phyloP scores from a whole-genome alignment of 192 early-diverging fungal species.

The Podila minutissima region DNA sequence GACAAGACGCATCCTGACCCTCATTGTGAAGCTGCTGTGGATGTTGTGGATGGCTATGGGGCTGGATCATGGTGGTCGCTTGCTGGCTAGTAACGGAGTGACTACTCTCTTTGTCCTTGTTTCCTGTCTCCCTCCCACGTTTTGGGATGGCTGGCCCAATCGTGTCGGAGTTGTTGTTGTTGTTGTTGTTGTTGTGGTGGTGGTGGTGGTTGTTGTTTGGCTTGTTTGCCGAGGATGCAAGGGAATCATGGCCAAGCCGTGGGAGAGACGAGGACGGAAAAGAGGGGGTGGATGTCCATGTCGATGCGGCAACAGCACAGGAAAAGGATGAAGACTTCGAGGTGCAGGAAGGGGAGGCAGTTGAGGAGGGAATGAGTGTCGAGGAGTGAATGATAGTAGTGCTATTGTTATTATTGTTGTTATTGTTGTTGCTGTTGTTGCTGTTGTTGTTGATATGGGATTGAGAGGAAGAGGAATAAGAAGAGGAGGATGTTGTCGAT shows the following conservation, averaged over 20 bases:
- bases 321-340: neutral
- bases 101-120: neutral
- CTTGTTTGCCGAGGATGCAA: neutral
- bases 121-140: conserved; percentile 33
- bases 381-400: conserved; percentile 1
- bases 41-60: neutral
- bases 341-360: neutral
- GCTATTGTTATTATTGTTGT: neutral
- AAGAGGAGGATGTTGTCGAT: neutral
- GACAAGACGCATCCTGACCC: neutral
- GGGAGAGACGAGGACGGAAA: conserved; percentile 1
- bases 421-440: no score
- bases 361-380: neutral
- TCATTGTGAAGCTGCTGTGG: no score
- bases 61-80: neutral
- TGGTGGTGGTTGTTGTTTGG: no score
- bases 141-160: conserved; percentile 31
- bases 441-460: neutral
- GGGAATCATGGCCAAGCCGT: neutral
- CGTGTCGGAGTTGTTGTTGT: conserved; percentile 23
- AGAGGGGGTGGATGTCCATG: neutral
- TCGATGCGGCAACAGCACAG: conserved; percentile 6
- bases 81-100: neutral
- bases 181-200: no score
- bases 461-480: neutral